These are phyloP conservation scores for Pestalotiopsis sp. DNA, from an alignment of 2,329 filamentous ascomycete species.

Conservation along the genomic window DNA sequence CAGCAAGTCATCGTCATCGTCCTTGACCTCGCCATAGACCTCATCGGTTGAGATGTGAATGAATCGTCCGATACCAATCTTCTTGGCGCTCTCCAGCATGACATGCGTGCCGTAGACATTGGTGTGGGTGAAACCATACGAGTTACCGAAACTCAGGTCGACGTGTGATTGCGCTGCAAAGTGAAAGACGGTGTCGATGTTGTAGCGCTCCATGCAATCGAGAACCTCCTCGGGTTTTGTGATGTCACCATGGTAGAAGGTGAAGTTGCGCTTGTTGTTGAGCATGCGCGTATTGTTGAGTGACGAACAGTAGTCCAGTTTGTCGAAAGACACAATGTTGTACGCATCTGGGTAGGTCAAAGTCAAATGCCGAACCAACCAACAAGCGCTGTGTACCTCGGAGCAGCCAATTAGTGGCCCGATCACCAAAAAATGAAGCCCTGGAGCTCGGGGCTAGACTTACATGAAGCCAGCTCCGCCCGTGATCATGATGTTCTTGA, in stretches of 20 bases:
- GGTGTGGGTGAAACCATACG: constrained; percentile 76
- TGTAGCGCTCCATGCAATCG: constrained; percentile 67
- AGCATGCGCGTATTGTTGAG: constrained; percentile 76
- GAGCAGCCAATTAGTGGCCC: neutral
- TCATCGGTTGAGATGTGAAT: constrained; percentile 85
- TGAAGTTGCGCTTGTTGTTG: constrained; percentile 69
- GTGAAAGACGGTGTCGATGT: constrained; percentile 79
- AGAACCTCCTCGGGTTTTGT: constrained; percentile 70
- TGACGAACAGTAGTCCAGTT: constrained; percentile 79
- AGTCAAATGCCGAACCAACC: constrained; percentile 77
- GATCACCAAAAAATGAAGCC: neutral
- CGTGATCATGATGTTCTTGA: constrained; percentile 81
- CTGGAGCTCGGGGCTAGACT: constrained; percentile 28
- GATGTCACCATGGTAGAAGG: constrained; percentile 78
- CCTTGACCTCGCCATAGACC: constrained; percentile 78
- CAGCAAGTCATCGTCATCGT: constrained; percentile 68
- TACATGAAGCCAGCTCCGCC: constrained; percentile 86
- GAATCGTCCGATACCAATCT: constrained; percentile 69
- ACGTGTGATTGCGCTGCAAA: constrained; percentile 87
- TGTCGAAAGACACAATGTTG: constrained; percentile 81
- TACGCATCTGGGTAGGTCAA: constrained; percentile 73
- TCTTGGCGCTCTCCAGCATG: constrained; percentile 74
- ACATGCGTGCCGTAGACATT: constrained; percentile 87
- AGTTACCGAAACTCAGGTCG: constrained; percentile 80
- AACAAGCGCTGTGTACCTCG: constrained; percentile 63